Percentiles rank a stretch among this genome's conserved stretches.
phyloP scores from a whole-genome alignment of 148 eudicot species.

The Pouteria glomerata region DNA sequence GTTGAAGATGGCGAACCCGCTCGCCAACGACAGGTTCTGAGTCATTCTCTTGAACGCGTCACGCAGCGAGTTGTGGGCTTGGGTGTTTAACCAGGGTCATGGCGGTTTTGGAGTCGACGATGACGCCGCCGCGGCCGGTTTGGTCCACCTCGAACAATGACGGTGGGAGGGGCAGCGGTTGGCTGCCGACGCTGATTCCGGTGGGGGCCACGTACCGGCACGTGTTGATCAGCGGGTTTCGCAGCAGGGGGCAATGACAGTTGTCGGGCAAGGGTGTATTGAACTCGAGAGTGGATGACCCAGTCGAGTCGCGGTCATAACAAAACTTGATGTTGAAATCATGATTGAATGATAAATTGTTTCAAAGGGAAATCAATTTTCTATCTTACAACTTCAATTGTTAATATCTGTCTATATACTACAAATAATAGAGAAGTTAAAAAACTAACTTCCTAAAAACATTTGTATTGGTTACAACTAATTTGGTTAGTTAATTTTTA shows the following conservation, averaged over 20 bases:
- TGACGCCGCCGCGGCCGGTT: constrained; percentile 45
- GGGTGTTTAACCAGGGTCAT: constrained; percentile 43
- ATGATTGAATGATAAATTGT: too few species aligned
- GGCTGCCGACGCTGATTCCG: constrained; percentile 53
- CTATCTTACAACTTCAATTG: too few species aligned
- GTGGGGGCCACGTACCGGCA: constrained; percentile 40
- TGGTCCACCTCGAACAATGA: constrained; percentile 29
- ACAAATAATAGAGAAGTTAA: too few species aligned
- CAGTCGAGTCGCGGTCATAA: constrained; percentile 49
- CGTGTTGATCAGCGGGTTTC: constrained; percentile 22
- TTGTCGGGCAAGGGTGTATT: constrained; percentile 24
- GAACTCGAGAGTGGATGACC: constrained; percentile 52
- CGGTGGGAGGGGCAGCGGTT: constrained; percentile 27
- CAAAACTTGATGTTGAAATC: too few species aligned
- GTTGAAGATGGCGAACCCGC: constrained; percentile 41
- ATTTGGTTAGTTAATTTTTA: too few species aligned
- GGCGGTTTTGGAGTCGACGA: constrained; percentile 67
- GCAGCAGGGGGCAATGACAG: constrained; percentile 27
- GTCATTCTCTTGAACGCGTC: constrained; percentile 38
- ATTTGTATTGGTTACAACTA: too few species aligned
- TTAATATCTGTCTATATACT: too few species aligned
- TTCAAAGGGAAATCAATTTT: too few species aligned
- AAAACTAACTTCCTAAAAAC: too few species aligned
- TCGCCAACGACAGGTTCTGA: constrained; percentile 19
- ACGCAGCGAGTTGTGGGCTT: constrained; percentile 44